A percentile compares a stretch with the other conserved stretches of the same genome.
phyloP scores from a whole-genome alignment of 108 stramenopile genomes.

The Nitzschia sp. region DNA sequence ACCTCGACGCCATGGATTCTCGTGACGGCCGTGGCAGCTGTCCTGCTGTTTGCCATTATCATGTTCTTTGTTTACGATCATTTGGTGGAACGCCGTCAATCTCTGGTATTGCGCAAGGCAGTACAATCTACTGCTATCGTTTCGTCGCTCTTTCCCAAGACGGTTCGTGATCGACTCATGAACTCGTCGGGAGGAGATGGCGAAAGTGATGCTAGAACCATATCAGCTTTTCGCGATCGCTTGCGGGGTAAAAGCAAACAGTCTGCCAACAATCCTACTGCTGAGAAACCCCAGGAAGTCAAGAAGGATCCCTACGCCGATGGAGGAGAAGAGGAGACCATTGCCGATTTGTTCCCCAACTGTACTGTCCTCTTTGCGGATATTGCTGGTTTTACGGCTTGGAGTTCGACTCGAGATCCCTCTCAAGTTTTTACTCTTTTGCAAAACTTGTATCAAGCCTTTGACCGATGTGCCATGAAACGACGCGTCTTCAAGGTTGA shows the following conservation, averaged over 20 bases:
- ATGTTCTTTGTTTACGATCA: conserved; percentile 44
- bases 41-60: conserved; percentile 36
- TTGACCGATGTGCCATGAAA: background rate
- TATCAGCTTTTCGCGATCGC: background rate
- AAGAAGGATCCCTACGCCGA: too few species aligned
- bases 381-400: too few species aligned
- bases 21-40: conserved; percentile 34
- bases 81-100: conserved; percentile 24
- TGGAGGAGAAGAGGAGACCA: too few species aligned
- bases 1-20: conserved; percentile 42
- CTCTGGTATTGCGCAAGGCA: conserved; percentile 19
- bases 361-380: background rate
- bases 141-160: conserved; percentile 28
- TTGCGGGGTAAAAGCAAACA: background rate
- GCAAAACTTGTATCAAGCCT: background rate
- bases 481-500: conserved; percentile 13
- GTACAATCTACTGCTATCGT: conserved; percentile 25
- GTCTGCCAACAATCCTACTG: background rate
- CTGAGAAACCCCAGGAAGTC: background rate
- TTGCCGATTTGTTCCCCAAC: conserved; percentile 3
- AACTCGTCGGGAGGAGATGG: background rate
- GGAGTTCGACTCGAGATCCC: too few species aligned
- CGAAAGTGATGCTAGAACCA: background rate
- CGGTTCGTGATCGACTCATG: background rate
- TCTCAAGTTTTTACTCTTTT: conserved; percentile 12